Base-by-base conservation (phyloP, 257 asterid genomes). In the Jacaranda copaia region DNA sequence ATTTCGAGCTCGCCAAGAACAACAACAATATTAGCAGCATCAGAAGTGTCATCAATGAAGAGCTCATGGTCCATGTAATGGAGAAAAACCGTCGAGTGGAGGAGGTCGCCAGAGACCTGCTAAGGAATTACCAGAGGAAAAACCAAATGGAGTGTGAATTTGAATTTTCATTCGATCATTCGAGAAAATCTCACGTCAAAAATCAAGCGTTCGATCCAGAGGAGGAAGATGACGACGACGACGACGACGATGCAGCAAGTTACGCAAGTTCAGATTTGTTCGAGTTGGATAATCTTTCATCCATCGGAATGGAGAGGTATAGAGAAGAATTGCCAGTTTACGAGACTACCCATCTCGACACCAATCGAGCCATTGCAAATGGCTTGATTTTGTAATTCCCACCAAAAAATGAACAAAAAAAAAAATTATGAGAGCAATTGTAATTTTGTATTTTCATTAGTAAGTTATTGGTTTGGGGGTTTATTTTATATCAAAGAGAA, bases 241-340 rank as follows among this genome's bases (percentile, higher is more conserved):
- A 89, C 0, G 85, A 87, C 0, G 93, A 86, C 0, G 96, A 93
- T 35, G 93, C 82, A 0, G 97, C 90, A 8, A 93, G 98, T 39
- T 91, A 72, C 36, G 93, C 96, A 0, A 93, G 98, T 62, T 93
- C 98, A 6, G 98, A 93, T 84, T 87, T 93, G 73, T 93, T 93
- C 72, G 98, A 93, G 62, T 79, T 93, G 61, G 96, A 93, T 79
- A 88, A 91, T 79, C 93, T 93, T 18, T 89, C 93, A 0, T 86
- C 93, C 55, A 87, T 93, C 74, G 97, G 98, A 19, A 93, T 88
- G 84, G 91, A 91, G 74, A 88, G 89, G 88, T 93, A 91, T 67
- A 66, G 85, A 25, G 88, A 89, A 66, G 98, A 91, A 77, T 81
- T 93, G 81, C 98, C 98, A 0, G 96, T 93, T 35, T 93, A 93